Evolutionary conservation across 148 eudicot species (phyloP), one percentile per base, ranked within the genome.

Genomic region (Diospyros lotus): DNA sequence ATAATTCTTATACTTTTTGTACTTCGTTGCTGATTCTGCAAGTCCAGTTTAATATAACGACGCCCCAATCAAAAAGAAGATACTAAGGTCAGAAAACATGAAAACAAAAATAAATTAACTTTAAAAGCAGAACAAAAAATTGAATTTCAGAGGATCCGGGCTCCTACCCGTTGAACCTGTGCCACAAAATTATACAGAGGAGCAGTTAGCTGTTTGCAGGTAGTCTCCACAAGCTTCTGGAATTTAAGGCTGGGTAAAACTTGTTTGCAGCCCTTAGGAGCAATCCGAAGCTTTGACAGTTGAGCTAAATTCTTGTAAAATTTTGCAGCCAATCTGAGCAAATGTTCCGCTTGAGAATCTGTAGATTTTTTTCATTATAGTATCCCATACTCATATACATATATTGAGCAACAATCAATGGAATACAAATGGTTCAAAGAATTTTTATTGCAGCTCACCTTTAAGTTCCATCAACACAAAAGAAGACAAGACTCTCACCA

Each of bases 341-440:
- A 54, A 53, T 83, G 84, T 75, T 88, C 91, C 60, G 87, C 91
- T 77, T 85, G 91, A 72, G 87, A 58, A 80, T 83, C 91, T 88
- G 84, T 80, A 81, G 11, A 79, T 64, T 76, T 46, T 64, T 68
- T 56, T n/a, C 51, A 28, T 6, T 3, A 59, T 13, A 10, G 17
- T 11, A 66, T 28, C 28, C 0, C 28, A 28, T 28, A 51, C 12
- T 45, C 5, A 53, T 18, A 1, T 9, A 53, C 12, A 53, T 53
- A 53, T 53, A 53, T 3, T 6, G 12, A 53, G 12, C 9, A 53
- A 9, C 13, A 72, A 39, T 10, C 6, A 59, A 2, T 44, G 15
- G 15, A 39, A 14, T 6, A 9, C n/a, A 42, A 12, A 56, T 61
- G 15, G 39, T 50, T 43, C n/a, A 61, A 11, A 53, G 56, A 69